Conservation (phyloP, 2,329 filamentous ascomycete species). For the Pestalotiopsis sp. region DNA sequence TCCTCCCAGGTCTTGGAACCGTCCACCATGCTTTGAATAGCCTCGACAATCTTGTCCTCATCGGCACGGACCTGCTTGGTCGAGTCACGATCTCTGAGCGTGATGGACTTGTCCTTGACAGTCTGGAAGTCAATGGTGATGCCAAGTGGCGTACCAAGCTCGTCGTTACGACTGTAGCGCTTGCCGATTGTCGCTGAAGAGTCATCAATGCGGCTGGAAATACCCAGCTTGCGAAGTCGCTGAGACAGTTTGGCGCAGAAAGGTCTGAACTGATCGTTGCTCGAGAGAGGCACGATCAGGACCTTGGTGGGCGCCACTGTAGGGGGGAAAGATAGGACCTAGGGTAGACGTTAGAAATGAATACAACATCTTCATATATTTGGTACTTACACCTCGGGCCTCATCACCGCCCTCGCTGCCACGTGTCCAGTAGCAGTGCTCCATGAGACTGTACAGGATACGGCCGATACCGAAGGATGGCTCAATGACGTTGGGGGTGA, state of each 20-base stretch:
- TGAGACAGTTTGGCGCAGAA: slow-evolving; percentile 72
- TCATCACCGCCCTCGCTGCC: slow-evolving; percentile 72
- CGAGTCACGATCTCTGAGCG: slow-evolving; percentile 86
- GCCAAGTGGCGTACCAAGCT: slow-evolving; percentile 91
- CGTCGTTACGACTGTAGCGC: slow-evolving; percentile 92
- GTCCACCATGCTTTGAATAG: slow-evolving; percentile 56
- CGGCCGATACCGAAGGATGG: slow-evolving; percentile 96
- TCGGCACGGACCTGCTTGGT: slow-evolving; percentile 88
- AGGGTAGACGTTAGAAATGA: slow-evolving; percentile 13
- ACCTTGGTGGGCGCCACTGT: slow-evolving; percentile 93
- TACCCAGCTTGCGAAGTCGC: slow-evolving; percentile 73
- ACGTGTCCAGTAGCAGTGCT: slow-evolving; percentile 95
- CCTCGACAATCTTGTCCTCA: slow-evolving; percentile 77
- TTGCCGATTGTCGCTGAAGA: slow-evolving; percentile 92
- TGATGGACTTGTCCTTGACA: slow-evolving; percentile 82
- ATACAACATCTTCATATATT: slow-evolving; percentile 6
- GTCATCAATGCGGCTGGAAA: slow-evolving; percentile 87
- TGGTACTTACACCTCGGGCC: slow-evolving; percentile 76
- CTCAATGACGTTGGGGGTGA: slow-evolving; percentile 94
- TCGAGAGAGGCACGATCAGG: slow-evolving; percentile 85
- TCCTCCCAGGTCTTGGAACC: slow-evolving; percentile 65
- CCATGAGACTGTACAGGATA: slow-evolving; percentile 89
- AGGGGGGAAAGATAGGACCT: slow-evolving; percentile 74
- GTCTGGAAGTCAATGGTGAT: slow-evolving; percentile 97
- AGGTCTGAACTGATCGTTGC: slow-evolving; percentile 80